Evolutionary conservation across 345 rosid genomes (phyloP), one percentile per base, ranked within the genome.

Genomic region (Heritiera fomes): DNA sequence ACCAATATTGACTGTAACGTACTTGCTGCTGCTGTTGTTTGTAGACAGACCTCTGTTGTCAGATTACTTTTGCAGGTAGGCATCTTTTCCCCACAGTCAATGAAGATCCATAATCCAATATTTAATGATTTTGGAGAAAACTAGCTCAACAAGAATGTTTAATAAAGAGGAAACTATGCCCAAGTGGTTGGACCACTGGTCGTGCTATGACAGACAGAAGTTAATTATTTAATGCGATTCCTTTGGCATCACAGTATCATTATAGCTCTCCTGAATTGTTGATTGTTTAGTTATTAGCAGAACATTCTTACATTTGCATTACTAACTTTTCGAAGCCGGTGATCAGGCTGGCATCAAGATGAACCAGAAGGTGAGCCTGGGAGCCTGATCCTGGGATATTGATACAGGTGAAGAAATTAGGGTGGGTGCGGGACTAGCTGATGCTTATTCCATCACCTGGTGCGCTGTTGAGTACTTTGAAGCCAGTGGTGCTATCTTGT

Each of bases 381-480:
- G 96, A 68, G 90, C 92, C 14, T 91, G 93, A 93, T 87, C 89
- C 43, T 89, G 93, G 96, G 93, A 91, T 78, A 76, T 77, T 23
- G 80, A 80, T 52, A 87, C 92, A 2, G 91, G 90, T 30, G 92
- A 91, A 78, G 96, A 90, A 81, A 80, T 85, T 40, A 86, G 90
- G 52, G 92, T 90, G 58, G 95, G 95, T 38, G 93, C 87, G 2
- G 91, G 93, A 74, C 82, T 90, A 3, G 89, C 91, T 2, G 93
- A 91, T 66, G 87, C 91, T 18, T 90, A 85, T 53, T 41, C 76
- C 69, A 74, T 86, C 58, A 59, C 80, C 18, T 91, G 96, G 93
- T 91, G 89, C 47, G 89, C 92, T 2, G 92, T 90, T 47, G 96
- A 91, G 80, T 91, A 88, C 76, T 90, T 84, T 65, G 96, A 91